Evolutionary conservation across 2,329 filamentous ascomycete species (phyloP), one percentile per base, ranked within the genome.

Genomic region (Aspergillus sp.): DNA sequence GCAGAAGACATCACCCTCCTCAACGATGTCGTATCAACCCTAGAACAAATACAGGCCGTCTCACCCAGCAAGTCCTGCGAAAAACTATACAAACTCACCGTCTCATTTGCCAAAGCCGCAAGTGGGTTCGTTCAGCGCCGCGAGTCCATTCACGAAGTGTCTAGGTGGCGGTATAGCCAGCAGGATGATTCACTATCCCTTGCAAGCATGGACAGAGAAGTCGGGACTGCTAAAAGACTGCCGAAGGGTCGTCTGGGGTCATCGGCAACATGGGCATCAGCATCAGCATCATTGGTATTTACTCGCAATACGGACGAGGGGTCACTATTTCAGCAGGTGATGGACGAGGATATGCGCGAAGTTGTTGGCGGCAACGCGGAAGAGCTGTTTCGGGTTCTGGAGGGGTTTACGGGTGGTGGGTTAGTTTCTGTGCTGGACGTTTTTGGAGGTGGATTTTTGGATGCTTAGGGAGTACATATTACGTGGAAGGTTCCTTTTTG

Each of bases 1-100:
- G 36, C 43, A 8, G 57, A 60, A 15, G 64, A 67, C 45, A 47
- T 67, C n/a, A 45, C 53, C 30, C 53, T 68, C 13, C 59, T 67
- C 3, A 56, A 64, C 39, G 49, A 66, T 11, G 59, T 64, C 3
- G 57, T 59, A 2, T 34, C 30, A 1, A 62, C 57, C 5, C 24
- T 65, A 5, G 32, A 61, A 26, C 38, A 26, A 12, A 18, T 48
- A 5, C 17, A 22, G 20, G 5, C 1, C 2, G 12, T 13, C 13
- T 36, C 45, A 12, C 5, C 26, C 17, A 18, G 13, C 11, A 24
- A 12, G 7, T 17, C 30, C 5, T 36, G 17, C 8, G 17, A 17
- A n/a, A n/a, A 9, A 4, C 17, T 48, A 11, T 22, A 36, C 45
- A 48, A 22, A 38, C n/a, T 48, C 30, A 34, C 24, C 30, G 12